Evolutionary conservation across 2,329 filamentous ascomycete genomes (phyloP).

Genomic region (Arthrobotrys musiformis): DNA sequence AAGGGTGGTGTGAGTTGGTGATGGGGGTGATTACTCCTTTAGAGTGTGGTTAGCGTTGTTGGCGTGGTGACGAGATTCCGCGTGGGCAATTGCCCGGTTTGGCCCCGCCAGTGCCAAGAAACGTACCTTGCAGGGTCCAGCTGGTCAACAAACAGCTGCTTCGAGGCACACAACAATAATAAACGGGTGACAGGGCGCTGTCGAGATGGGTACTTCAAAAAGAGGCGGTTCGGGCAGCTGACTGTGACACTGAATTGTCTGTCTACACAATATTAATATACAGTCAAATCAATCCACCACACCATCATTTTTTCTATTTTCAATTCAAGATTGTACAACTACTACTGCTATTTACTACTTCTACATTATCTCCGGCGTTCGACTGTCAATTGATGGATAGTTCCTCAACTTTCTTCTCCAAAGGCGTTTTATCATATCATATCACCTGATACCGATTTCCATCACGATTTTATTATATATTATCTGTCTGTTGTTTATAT

Average conservation of each 20-base stretch:
- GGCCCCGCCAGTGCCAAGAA: conserved; percentile 20
- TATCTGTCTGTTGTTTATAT: background rate
- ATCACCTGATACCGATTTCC: background rate
- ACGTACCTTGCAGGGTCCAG: conserved; percentile 28
- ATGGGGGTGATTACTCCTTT: background rate
- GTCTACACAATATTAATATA: conserved; percentile 7
- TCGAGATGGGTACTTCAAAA: conserved; percentile 19
- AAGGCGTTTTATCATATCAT: background rate
- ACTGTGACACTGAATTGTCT: conserved; percentile 10
- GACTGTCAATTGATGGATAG: too few species aligned
- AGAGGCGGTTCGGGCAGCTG: conserved; percentile 23
- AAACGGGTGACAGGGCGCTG: background rate
- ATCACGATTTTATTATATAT: background rate
- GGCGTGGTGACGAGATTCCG: conserved; percentile 19
- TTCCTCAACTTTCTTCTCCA: too few species aligned
- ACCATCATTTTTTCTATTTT: too few species aligned
- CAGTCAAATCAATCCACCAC: background rate
- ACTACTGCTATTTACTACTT: background rate
- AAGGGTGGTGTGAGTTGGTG: conserved; percentile 8
- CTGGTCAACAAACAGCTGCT: conserved; percentile 53
- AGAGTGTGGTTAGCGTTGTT: background rate
- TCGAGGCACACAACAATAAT: conserved; percentile 37
- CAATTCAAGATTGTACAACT: too few species aligned
- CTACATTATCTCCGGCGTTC: too few species aligned
- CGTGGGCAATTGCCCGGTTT: conserved; percentile 7